phyloP scores from a whole-genome alignment of 768 basidiomycete genomes.

The Inosperma sp. region DNA sequence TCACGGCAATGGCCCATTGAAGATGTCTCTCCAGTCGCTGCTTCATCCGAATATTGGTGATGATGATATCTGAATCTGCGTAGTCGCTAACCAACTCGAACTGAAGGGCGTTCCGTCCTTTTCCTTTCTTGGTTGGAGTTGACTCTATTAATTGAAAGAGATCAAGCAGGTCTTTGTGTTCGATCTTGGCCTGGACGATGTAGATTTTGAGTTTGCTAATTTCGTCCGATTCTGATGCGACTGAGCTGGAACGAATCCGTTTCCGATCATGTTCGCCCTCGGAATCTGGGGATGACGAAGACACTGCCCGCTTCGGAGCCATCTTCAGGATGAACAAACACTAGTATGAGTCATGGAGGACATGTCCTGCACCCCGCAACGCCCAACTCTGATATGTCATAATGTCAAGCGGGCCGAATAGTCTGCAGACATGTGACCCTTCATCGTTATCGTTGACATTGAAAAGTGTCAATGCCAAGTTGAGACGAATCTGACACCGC shows the following conservation, averaged over 20 bases:
- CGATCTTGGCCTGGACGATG: conserved; percentile 39
- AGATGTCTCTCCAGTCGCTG: conserved; percentile 69
- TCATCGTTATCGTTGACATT: too few relatives aligned
- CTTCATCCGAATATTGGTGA: conserved; percentile 64
- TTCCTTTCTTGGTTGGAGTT: conserved; percentile 9
- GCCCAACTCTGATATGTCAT: too few relatives aligned
- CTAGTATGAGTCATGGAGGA: neutral
- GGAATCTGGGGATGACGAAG: conserved; percentile 10
- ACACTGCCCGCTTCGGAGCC: neutral
- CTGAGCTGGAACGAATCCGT: conserved; percentile 3
- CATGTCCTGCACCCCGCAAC: too few relatives aligned
- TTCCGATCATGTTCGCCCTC: conserved; percentile 2
- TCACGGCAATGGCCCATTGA: conserved; percentile 58
- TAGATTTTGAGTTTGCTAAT: conserved; percentile 24
- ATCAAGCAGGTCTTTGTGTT: conserved; percentile 29
- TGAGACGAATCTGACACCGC: too few relatives aligned
- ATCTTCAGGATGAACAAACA: conserved; percentile 1
- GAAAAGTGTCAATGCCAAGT: too few relatives aligned
- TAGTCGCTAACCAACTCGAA: conserved; percentile 36
- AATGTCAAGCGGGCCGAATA: too few relatives aligned
- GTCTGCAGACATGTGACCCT: too few relatives aligned
- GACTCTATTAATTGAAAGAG: conserved; percentile 34
- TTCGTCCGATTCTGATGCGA: neutral
- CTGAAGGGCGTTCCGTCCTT: conserved; percentile 9
- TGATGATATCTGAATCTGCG: conserved; percentile 55